Conservation (phyloP, 306 rosid genomes). For the Castanospermum australe region DNA sequence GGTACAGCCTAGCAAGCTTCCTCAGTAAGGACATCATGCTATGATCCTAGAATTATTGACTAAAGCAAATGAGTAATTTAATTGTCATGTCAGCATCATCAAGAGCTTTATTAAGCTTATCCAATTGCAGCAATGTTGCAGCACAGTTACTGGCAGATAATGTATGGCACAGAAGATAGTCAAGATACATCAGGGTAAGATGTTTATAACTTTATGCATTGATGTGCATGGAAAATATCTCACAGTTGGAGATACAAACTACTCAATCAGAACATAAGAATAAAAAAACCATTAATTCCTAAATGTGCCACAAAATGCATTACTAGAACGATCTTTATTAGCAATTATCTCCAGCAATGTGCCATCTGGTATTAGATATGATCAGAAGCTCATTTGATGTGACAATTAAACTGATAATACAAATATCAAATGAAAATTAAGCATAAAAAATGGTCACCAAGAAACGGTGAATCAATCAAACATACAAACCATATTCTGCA, state of each 20-base stretch:
- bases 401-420: background rate
- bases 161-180: conserved; percentile 22
- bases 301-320: background rate
- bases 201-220: background rate
- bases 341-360: background rate
- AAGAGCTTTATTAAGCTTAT: conserved; percentile 90
- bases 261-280: background rate
- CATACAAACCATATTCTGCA: background rate
- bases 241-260: background rate
- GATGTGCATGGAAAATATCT: background rate
- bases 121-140: conserved; percentile 94
- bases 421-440: conserved; percentile 4
- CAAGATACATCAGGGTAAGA: conserved; percentile 26
- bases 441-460: background rate
- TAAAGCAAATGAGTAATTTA: too few species aligned
- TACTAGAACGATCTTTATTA: background rate
- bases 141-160: conserved; percentile 83
- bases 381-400: conserved; percentile 7
- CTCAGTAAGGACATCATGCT: too few species aligned
- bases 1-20: too few species aligned
- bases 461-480: background rate
- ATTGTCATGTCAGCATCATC: conserved; percentile 94
- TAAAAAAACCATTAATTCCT: background rate
- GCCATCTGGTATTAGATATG: conserved; percentile 1
- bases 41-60: too few species aligned